Conservation (phyloP, 768 basidiomycete genomes). For the Lepiota venenata region DNA sequence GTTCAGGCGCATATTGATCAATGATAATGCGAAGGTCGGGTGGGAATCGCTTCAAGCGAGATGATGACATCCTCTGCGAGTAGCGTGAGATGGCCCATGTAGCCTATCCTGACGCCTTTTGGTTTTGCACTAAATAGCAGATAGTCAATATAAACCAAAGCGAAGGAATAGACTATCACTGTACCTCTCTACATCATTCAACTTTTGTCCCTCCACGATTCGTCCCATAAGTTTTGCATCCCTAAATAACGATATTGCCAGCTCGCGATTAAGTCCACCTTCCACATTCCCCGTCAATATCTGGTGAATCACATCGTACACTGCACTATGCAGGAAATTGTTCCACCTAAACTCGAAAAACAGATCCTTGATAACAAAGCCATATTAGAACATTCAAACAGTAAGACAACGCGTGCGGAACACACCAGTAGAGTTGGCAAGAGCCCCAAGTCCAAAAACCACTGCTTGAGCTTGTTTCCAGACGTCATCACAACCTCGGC, state of each 20-base stretch:
- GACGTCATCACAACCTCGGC: slow-evolving; percentile 44
- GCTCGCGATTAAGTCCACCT: slow-evolving; percentile 77
- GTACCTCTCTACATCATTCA: slow-evolving; percentile 76
- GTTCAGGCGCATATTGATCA: slow-evolving; percentile 65
- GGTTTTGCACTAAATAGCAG: slow-evolving; percentile 51
- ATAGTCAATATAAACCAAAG: slow-evolving; percentile 1
- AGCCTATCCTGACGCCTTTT: slow-evolving; percentile 80
- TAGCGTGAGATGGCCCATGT: slow-evolving; percentile 95
- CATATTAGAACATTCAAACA: not conserved
- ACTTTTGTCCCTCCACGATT: slow-evolving; percentile 81
- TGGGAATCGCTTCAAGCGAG: slow-evolving; percentile 85
- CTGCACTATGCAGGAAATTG: slow-evolving; percentile 94
- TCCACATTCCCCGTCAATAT: slow-evolving; percentile 88
- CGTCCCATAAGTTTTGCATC: slow-evolving; percentile 81
- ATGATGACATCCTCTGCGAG: slow-evolving; percentile 94
- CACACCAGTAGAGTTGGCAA: slow-evolving; percentile 76
- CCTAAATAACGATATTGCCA: slow-evolving; percentile 82
- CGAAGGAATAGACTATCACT: slow-evolving; percentile 12
- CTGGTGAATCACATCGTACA: slow-evolving; percentile 95
- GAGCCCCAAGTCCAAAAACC: slow-evolving; percentile 72
- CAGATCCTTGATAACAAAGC: slow-evolving; percentile 57
- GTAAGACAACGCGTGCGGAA: slow-evolving; percentile 12
- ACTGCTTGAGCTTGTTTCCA: slow-evolving; percentile 79
- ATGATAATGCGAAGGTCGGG: slow-evolving; percentile 65
- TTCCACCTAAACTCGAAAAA: slow-evolving; percentile 98